These are phyloP conservation scores for Penicillium odoratum DNA, from an alignment of 495 filamentous ascomycete species.

Conservation along the genomic window DNA sequence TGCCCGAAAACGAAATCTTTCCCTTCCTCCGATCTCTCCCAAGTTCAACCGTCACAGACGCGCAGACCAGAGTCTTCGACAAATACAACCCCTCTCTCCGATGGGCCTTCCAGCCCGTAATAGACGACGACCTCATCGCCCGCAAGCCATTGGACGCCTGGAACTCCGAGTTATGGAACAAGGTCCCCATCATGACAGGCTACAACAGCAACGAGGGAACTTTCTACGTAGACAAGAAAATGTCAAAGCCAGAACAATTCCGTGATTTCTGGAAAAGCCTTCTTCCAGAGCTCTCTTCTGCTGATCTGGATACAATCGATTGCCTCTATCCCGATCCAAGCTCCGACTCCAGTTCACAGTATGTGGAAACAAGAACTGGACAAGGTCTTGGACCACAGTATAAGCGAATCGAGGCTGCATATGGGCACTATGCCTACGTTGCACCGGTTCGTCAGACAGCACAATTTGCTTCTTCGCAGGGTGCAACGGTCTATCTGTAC, in stretches of 20 bases:
- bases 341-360: slow-evolving; percentile 30
- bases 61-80: slow-evolving; percentile 53
- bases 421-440: slow-evolving; percentile 67
- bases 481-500: slow-evolving; percentile 55
- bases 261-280: slow-evolving; percentile 54
- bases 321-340: slow-evolving; percentile 58
- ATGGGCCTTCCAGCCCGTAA: slow-evolving; percentile 69
- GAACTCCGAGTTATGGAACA: slow-evolving; percentile 50
- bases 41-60: slow-evolving; percentile 42
- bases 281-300: slow-evolving; percentile 49
- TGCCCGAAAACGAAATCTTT: slow-evolving; percentile 48
- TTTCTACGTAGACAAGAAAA: slow-evolving; percentile 52
- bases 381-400: slow-evolving; percentile 53
- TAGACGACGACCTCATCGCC: slow-evolving; percentile 57
- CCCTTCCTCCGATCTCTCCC: slow-evolving; percentile 51
- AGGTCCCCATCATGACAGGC: slow-evolving; percentile 63
- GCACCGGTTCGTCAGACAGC: slow-evolving; percentile 64
- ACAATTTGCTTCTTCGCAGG: slow-evolving; percentile 43
- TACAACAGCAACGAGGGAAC: slow-evolving; percentile 68
- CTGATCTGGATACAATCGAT: slow-evolving; percentile 52
- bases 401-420: slow-evolving; percentile 60
- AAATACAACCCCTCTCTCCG: slow-evolving; percentile 55
- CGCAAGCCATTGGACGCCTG: slow-evolving; percentile 58
- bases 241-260: slow-evolving; percentile 49
- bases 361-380: slow-evolving; percentile 37